Conservation (phyloP, 176 grass and related monocot species). For the Eremochloa ophiuroides region DNA sequence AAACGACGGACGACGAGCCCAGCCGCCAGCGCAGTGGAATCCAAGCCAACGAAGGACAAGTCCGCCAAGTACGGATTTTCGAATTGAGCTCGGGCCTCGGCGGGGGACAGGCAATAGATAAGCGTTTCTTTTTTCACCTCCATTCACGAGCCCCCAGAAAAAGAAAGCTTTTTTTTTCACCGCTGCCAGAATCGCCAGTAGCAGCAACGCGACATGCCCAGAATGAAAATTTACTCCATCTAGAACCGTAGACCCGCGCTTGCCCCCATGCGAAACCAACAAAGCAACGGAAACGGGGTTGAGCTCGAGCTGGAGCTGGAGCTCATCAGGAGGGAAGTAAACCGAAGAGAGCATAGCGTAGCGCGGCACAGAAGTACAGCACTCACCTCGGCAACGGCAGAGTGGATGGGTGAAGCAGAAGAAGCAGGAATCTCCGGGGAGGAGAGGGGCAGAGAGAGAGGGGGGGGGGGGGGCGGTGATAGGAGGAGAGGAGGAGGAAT, state of each 20-base stretch:
- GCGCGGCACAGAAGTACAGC: background rate
- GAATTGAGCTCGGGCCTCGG: background rate
- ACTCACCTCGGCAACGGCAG: constrained; percentile 16
- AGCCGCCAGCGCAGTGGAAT: background rate
- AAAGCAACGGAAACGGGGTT: background rate
- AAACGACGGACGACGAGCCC: background rate
- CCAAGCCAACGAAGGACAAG: background rate
- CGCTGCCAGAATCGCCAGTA: constrained; percentile 37
- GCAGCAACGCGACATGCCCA: constrained; percentile 29
- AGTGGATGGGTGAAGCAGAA: background rate
- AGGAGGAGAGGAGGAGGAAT: background rate
- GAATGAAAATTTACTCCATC: background rate
- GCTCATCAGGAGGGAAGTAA: background rate
- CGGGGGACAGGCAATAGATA: background rate
- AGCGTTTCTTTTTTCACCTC: constrained; percentile 7
- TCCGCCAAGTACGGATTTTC: background rate
- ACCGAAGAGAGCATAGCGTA: background rate
- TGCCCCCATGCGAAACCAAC: background rate
- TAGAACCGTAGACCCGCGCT: constrained; percentile 1
- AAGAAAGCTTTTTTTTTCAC: constrained; percentile 31
- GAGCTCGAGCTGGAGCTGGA: background rate
- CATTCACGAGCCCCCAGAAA: constrained; percentile 32
- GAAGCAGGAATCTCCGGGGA: background rate
- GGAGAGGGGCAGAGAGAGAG: background rate
- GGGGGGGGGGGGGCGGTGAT: constrained; percentile 7